Conservation (phyloP, 2,329 filamentous ascomycete genomes). For the Aspergillus japonicus region DNA sequence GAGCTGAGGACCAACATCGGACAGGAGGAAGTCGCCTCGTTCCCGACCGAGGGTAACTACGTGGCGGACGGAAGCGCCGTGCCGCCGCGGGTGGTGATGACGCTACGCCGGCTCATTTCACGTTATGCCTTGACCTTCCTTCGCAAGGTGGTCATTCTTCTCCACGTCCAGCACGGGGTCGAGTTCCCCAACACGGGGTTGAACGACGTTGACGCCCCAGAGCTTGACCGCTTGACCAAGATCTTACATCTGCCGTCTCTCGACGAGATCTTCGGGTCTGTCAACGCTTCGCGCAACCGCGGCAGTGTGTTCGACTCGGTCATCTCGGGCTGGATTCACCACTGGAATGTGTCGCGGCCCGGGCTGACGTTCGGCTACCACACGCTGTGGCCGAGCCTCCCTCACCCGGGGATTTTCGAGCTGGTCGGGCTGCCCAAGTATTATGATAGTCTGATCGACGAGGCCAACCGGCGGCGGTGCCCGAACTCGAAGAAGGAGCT, state of each 20-base stretch:
- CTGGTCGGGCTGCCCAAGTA: conserved; percentile 88
- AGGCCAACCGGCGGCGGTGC: conserved; percentile 78
- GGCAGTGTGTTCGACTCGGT: conserved; percentile 49
- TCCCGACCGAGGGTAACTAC: conserved; percentile 38
- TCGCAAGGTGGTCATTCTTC: conserved; percentile 77
- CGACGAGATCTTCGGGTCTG: conserved; percentile 70
- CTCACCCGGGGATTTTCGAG: conserved; percentile 91
- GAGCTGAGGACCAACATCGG: conserved; percentile 39
- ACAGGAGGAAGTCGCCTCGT: conserved; percentile 34
- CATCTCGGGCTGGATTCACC: conserved; percentile 69
- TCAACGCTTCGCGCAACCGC: conserved; percentile 43
- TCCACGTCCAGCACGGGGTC: conserved; percentile 84
- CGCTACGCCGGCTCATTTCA: conserved; percentile 51
- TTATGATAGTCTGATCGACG: conserved; percentile 89
- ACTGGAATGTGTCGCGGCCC: conserved; percentile 39
- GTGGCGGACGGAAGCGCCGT: conserved; percentile 39
- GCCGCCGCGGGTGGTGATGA: conserved; percentile 33
- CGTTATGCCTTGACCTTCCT: conserved; percentile 90
- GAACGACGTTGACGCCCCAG: conserved; percentile 64
- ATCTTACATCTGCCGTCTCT: conserved; percentile 74
- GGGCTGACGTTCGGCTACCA: conserved; percentile 34
- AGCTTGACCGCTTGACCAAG: conserved; percentile 78
- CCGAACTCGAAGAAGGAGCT: conserved; percentile 89
- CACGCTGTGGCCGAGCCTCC: conserved; percentile 50
- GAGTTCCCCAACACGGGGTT: conserved; percentile 74